phyloP scores from a whole-genome alignment of 1,284 basidiomycete species.

The Fomitopsis schrenkii region DNA sequence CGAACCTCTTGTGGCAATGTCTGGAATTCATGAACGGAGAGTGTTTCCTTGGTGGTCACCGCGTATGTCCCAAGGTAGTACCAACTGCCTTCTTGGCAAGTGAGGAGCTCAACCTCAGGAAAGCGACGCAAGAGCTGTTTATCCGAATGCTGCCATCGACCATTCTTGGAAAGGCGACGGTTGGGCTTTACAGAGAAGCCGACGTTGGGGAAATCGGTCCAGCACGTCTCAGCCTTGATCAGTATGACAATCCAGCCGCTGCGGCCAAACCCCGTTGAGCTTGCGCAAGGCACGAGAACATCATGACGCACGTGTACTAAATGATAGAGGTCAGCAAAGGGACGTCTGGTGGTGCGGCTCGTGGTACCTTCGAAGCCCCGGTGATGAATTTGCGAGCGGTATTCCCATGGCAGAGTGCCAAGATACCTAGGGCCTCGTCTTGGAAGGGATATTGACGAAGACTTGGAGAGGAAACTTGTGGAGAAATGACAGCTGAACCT shows the following conservation, averaged over 20 bases:
- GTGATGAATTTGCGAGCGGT: neutral
- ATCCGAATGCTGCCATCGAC: neutral
- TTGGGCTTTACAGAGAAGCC: neutral
- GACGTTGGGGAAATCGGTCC: neutral
- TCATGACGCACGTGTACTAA: too few species aligned
- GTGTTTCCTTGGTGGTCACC: neutral
- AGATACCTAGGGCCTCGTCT: neutral
- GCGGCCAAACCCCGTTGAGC: too few species aligned
- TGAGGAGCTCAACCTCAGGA: neutral
- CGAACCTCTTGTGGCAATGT: neutral
- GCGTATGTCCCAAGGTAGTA: neutral
- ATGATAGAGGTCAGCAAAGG: neutral
- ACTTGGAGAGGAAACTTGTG: neutral
- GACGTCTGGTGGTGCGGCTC: neutral
- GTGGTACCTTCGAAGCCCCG: neutral
- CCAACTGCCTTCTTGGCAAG: neutral
- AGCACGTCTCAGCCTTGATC: neutral
- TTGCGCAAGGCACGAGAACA: too few species aligned
- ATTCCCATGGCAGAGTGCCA: neutral
- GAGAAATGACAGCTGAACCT: too few species aligned
- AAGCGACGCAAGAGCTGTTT: neutral
- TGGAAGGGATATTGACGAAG: neutral
- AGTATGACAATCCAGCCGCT: neutral
- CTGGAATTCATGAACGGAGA: neutral
- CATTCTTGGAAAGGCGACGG: neutral